Percentiles rank a stretch among this genome's conserved stretches.
phyloP scores from a whole-genome alignment of 495 filamentous ascomycete species.

The Podospora comata region DNA sequence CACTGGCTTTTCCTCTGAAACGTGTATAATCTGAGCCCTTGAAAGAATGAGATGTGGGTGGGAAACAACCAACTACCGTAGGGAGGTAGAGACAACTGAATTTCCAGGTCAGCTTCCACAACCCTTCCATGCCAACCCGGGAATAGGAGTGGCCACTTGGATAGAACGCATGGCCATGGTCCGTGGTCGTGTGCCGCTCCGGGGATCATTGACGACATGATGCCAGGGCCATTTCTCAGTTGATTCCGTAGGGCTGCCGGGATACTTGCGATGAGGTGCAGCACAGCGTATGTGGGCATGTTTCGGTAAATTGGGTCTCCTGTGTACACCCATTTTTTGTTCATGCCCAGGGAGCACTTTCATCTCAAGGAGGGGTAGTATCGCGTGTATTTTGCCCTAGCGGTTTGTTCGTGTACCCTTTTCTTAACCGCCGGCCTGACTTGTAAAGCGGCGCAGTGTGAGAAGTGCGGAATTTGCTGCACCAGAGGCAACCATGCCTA shows the following conservation, averaged over 20 bases:
- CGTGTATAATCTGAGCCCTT: neutral
- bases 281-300: neutral
- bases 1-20: neutral
- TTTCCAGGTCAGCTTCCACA: neutral
- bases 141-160: neutral
- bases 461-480: slow-evolving; percentile 16
- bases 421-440: neutral
- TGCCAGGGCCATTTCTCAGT: no score
- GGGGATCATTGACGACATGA: neutral
- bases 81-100: neutral
- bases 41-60: neutral
- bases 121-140: neutral
- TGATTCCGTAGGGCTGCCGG: neutral
- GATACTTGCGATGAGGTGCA: slow-evolving; percentile 4
- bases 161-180: slow-evolving; percentile 19
- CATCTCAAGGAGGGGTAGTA: neutral
- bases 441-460: neutral
- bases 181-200: slow-evolving; percentile 18
- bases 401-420: neutral
- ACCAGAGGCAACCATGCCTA: neutral
- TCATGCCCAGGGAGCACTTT: neutral
- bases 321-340: neutral
- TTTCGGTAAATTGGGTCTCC: neutral
- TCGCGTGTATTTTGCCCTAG: neutral
- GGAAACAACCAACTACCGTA: neutral